Evolutionary conservation across 2,329 filamentous ascomycete genomes (phyloP).

Genomic region (Xylariaceae sp.): DNA sequence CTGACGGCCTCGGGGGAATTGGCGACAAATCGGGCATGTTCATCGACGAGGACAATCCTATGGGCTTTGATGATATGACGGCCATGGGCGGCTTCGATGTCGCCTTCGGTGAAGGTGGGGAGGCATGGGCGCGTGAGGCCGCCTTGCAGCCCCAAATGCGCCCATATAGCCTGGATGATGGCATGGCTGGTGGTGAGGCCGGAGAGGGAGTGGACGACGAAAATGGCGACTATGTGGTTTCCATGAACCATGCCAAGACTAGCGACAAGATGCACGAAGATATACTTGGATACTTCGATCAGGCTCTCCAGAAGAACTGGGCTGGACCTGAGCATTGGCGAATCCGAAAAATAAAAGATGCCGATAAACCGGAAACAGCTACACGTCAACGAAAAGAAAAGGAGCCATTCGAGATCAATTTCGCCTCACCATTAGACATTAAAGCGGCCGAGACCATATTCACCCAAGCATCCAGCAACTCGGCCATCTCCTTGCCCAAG

Average conservation of each 20-base stretch:
- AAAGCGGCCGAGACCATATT: slow-evolving; percentile 72
- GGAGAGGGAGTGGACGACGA: slow-evolving; percentile 56
- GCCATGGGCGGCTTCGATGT: slow-evolving; percentile 67
- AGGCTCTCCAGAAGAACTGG: slow-evolving; percentile 96
- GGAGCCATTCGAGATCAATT: slow-evolving; percentile 93
- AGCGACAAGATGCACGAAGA: slow-evolving; percentile 78
- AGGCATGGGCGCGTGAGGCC: slow-evolving; percentile 90
- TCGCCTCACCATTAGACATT: slow-evolving; percentile 68
- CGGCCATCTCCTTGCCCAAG: slow-evolving; percentile 80
- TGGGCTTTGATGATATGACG: slow-evolving; percentile 78
- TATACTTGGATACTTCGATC: slow-evolving; percentile 97
- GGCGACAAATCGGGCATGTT: slow-evolving; percentile 75
- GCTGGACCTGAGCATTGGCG: slow-evolving; percentile 98
- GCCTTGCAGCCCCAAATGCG: slow-evolving; percentile 83
- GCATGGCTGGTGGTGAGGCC: slow-evolving; percentile 48
- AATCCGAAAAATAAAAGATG: slow-evolving; percentile 85
- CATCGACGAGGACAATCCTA: slow-evolving; percentile 80
- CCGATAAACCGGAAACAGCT: slow-evolving; percentile 58
- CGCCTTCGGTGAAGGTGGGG: slow-evolving; percentile 91
- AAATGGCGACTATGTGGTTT: slow-evolving; percentile 71
- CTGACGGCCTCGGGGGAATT: slow-evolving; percentile 46
- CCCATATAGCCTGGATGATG: slow-evolving; percentile 62
- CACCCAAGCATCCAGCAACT: slow-evolving; percentile 74
- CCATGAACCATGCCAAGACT: slow-evolving; percentile 66
- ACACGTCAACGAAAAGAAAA: slow-evolving; percentile 83